Conservation (phyloP, 2,329 filamentous ascomycete species). For the Cladosporium sp. region DNA sequence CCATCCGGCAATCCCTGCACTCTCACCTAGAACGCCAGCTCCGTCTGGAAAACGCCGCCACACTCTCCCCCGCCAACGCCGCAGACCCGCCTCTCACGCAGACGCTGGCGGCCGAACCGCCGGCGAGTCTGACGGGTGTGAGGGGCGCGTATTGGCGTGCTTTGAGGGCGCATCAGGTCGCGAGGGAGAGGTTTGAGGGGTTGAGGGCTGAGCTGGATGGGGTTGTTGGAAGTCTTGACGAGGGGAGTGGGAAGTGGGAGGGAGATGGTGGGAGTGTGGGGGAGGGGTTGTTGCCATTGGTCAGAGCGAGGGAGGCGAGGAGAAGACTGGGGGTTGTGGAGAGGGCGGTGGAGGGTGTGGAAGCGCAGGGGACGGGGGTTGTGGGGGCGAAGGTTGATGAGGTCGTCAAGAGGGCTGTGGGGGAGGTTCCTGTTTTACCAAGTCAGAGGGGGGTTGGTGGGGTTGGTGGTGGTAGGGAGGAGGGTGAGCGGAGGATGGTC, state of each 20-base stretch:
- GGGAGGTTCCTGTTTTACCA: slow-evolving; percentile 27
- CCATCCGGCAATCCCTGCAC: slow-evolving; percentile 26
- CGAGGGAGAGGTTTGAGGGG: slow-evolving; percentile 26
- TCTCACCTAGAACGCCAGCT: slow-evolving; percentile 20
- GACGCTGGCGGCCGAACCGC: slow-evolving; percentile 10
- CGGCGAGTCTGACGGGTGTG: slow-evolving; percentile 23
- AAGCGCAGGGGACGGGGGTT: neutral
- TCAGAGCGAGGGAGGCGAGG: slow-evolving; percentile 3
- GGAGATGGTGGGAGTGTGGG: neutral
- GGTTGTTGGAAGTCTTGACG: neutral
- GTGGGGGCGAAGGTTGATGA: slow-evolving; percentile 19
- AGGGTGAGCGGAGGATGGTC: slow-evolving; percentile 23
- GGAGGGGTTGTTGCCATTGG: slow-evolving; percentile 4
- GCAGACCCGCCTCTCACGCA: slow-evolving; percentile 4
- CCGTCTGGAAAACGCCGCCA: slow-evolving; percentile 5
- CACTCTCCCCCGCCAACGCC: slow-evolving; percentile 16
- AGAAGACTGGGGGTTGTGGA: slow-evolving; percentile 6
- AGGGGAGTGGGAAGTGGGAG: neutral
- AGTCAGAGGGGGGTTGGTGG: slow-evolving; percentile 6
- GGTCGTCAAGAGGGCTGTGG: slow-evolving; percentile 23
- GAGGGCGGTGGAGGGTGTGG: slow-evolving; percentile 4
- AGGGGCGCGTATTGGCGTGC: slow-evolving; percentile 29
- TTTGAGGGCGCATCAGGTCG: slow-evolving; percentile 26
- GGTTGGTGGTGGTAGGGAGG: slow-evolving; percentile 15
- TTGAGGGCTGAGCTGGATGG: slow-evolving; percentile 25